Evolutionary conservation across 2,329 filamentous ascomycete genomes (phyloP).

Genomic region (Fusarium sp.): DNA sequence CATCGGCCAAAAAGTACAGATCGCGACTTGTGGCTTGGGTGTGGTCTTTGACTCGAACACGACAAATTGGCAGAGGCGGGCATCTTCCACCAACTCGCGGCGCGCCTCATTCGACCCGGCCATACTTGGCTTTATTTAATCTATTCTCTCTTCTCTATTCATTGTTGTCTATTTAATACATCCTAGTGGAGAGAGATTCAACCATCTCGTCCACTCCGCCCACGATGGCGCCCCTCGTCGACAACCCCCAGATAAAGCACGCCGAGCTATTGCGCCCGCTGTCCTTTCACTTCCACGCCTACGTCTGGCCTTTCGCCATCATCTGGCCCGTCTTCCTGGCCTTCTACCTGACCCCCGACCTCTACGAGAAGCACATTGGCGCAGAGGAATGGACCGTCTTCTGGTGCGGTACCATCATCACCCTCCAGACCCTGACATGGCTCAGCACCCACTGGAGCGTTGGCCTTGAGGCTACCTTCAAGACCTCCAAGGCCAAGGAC

Average conservation of each 20-base stretch:
- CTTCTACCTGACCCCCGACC: constrained; percentile 81
- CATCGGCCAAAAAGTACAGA: constrained; percentile 44
- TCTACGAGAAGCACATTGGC: constrained; percentile 89
- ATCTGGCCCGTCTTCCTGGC: constrained; percentile 92
- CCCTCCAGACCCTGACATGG: constrained; percentile 87
- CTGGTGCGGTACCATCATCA: constrained; percentile 87
- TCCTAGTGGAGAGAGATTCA: constrained; percentile 15
- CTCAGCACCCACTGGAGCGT: constrained; percentile 98
- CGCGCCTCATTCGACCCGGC: background rate
- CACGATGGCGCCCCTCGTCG: constrained; percentile 80
- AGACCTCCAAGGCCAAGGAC: constrained; percentile 71
- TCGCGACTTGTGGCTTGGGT: constrained; percentile 33
- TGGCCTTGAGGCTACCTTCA: constrained; percentile 82
- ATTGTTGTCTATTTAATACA: constrained; percentile 5
- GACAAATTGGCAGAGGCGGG: constrained; percentile 30
- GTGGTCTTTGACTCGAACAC: constrained; percentile 26
- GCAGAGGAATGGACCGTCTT: constrained; percentile 99
- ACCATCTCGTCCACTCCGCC: constrained; percentile 27
- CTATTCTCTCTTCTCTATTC: background rate
- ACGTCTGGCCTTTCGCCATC: constrained; percentile 91
- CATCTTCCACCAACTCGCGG: background rate
- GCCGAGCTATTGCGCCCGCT: constrained; percentile 89
- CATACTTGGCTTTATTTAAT: background rate
- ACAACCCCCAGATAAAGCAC: constrained; percentile 86
- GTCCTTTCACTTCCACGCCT: constrained; percentile 80